Evolutionary conservation across 345 rosid genomes (phyloP), one percentile per base, ranked within the genome.

Genomic region (Linum usitatissimum): DNA sequence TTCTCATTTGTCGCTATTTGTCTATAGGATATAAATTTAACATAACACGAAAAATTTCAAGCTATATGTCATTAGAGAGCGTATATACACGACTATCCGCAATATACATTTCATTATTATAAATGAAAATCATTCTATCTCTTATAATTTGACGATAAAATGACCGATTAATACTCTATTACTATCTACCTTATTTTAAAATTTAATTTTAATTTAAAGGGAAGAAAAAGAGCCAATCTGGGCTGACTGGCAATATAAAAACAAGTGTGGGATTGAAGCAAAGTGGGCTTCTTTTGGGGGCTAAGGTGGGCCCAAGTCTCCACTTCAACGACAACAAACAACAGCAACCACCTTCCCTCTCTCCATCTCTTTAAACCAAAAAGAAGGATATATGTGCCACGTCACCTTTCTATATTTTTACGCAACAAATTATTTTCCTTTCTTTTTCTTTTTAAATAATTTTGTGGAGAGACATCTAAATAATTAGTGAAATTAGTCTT

Each of bases 311-410:
- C 57, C 65, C 83, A 64, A 58, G 56, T 76, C 68, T 77, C 84
- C 91, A 80, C 86, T 85, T 72, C 73, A 67, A 76, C 76, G 62
- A 76, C 82, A 77, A 79, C 80, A 57, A 69, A 45, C 51, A 45
- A 9, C 51, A 45, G 10, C 51, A 45, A 45, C 51, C 13, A 10
- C 51, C 13, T 3, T 3, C 17, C 38, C 58, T 39, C 74, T n/a
- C 75, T 3, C 17, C 38, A 55, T 39, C 74, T n/a, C 75, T 13
- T 13, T 53, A 39, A 68, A 66, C 68, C 7, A 19, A 57, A 34
- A 23, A 23, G 28, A 23, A 23, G 28, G 28, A 23, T 23, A 23
- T 23, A 23, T 23, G 28, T 12, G 82, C 73, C 82, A 73, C 76
- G 69, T 73, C 73, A 65, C 54, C 86, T 66, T 53, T 19, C 72